These are phyloP conservation scores for Lepidopterella palustris DNA, from an alignment of 495 filamentous ascomycete genomes.

Conservation along the genomic window DNA sequence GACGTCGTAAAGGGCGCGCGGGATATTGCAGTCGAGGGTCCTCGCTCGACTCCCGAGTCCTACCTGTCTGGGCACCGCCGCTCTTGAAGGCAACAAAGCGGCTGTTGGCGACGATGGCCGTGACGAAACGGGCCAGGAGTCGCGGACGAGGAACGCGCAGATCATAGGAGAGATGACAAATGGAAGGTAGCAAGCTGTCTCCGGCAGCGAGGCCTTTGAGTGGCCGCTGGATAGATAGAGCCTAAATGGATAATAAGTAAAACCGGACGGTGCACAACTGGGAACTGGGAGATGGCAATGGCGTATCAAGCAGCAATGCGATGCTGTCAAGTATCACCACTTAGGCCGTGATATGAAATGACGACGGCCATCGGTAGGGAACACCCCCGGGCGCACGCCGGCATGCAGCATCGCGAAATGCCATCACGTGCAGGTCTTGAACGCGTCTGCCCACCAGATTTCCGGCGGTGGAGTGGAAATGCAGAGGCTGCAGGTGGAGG, in stretches of 20 bases:
- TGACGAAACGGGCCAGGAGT: background rate
- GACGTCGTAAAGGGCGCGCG: background rate
- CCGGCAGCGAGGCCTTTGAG: background rate
- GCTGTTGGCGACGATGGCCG: background rate
- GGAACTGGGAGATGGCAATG: slow-evolving; percentile 6
- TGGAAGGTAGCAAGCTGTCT: background rate
- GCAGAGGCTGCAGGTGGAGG: background rate
- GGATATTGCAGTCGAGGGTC: background rate
- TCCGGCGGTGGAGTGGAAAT: too few relatives aligned
- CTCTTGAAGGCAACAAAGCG: background rate
- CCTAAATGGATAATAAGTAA: slow-evolving; percentile 32
- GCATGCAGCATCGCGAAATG: background rate
- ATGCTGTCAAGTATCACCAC: slow-evolving; percentile 5
- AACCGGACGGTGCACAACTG: slow-evolving; percentile 16
- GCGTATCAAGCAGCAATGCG: slow-evolving; percentile 9
- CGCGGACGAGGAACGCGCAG: background rate
- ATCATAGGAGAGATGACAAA: background rate
- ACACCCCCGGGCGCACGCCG: background rate
- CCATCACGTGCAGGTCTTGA: background rate
- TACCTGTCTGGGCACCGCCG: too few relatives aligned
- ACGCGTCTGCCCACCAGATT: too few relatives aligned
- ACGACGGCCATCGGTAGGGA: slow-evolving; percentile 5
- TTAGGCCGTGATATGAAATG: slow-evolving; percentile 18
- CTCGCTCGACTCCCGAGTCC: background rate
- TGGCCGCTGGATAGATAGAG: slow-evolving; percentile 5